Evolutionary conservation across 169 alveolate genomes (phyloP).

Genomic region (Babesia ovata): DNA sequence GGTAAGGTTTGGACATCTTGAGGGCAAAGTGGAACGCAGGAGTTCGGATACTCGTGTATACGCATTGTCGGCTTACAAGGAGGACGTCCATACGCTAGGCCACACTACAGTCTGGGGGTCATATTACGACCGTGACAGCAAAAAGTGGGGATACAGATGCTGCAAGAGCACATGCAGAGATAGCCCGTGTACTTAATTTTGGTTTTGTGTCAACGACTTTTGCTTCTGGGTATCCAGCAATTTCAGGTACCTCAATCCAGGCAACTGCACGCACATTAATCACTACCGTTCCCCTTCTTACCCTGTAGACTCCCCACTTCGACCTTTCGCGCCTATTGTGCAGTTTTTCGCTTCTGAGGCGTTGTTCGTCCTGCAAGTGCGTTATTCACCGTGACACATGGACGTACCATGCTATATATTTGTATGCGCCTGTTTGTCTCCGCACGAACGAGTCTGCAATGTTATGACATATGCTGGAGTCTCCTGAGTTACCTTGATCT

Average conservation of each 20-base stretch:
- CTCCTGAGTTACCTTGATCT: conserved; percentile 36
- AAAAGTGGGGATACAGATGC: conserved; percentile 89
- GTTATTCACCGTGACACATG: not conserved
- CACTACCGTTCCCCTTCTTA: not conserved
- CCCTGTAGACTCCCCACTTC: conserved; percentile 74
- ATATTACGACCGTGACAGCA: conserved; percentile 76
- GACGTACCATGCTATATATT: conserved; percentile 64
- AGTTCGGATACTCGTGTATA: conserved; percentile 18
- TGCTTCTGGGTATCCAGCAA: conserved; percentile 19
- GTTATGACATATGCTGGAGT: too few species aligned
- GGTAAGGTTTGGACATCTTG: not conserved
- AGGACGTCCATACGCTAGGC: conserved; percentile 77
- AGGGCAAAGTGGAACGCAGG: conserved; percentile 7
- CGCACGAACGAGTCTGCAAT: conserved; percentile 58
- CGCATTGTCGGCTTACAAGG: conserved; percentile 76
- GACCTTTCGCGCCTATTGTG: conserved; percentile 62
- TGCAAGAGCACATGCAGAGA: conserved; percentile 65
- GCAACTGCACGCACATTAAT: conserved; percentile 26
- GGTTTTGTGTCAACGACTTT: not conserved
- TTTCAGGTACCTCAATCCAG: conserved; percentile 53
- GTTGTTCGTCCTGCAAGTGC: conserved; percentile 68
- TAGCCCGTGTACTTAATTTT: not conserved
- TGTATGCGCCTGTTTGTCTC: conserved; percentile 64
- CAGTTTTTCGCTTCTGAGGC: conserved; percentile 68
- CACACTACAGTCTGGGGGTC: conserved; percentile 89